Conservation (phyloP, 2,329 filamentous ascomycete genomes). For the Verticillium alfalfae region DNA sequence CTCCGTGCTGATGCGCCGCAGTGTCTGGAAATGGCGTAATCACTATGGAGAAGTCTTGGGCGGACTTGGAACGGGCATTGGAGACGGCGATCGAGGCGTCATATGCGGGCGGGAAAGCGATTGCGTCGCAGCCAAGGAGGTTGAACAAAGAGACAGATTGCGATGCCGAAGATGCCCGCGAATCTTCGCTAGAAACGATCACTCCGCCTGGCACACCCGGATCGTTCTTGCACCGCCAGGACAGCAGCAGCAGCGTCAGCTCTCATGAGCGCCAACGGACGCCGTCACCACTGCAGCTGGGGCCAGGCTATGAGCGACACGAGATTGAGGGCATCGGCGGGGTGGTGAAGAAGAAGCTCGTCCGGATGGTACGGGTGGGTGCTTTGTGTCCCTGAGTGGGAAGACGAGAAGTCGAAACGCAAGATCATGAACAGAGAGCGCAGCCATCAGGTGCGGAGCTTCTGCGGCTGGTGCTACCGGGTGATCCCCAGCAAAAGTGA, state of each 20-base stretch:
- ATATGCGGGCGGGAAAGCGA: slow-evolving; percentile 73
- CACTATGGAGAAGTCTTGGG: slow-evolving; percentile 77
- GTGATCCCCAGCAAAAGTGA: slow-evolving; percentile 55
- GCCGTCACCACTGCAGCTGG: slow-evolving; percentile 42
- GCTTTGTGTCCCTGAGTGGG: slow-evolving; percentile 78
- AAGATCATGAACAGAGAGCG: slow-evolving; percentile 67
- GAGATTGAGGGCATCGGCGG: slow-evolving; percentile 91
- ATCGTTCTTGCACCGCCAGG: slow-evolving; percentile 7
- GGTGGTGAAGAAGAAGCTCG: slow-evolving; percentile 80
- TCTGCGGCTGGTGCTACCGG: slow-evolving; percentile 88
- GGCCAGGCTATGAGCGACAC: slow-evolving; percentile 75
- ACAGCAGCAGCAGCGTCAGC: slow-evolving; percentile 10
- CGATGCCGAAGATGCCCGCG: slow-evolving; percentile 67
- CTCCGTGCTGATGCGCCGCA: slow-evolving; percentile 16
- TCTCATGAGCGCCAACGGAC: slow-evolving; percentile 28
- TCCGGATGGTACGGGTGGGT: slow-evolving; percentile 74
- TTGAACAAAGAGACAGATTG: slow-evolving; percentile 80
- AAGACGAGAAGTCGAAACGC: slow-evolving; percentile 65
- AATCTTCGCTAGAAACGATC: slow-evolving; percentile 15
- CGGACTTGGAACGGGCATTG: slow-evolving; percentile 79
- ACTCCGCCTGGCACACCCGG: not conserved
- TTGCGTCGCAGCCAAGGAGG: slow-evolving; percentile 71
- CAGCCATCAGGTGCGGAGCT: slow-evolving; percentile 63
- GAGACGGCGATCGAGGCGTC: slow-evolving; percentile 82
- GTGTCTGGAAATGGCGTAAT: slow-evolving; percentile 84